These are phyloP conservation scores for Phoenix roebelenii DNA, from an alignment of 176 grass and related monocot genomes.

Conservation along the genomic window DNA sequence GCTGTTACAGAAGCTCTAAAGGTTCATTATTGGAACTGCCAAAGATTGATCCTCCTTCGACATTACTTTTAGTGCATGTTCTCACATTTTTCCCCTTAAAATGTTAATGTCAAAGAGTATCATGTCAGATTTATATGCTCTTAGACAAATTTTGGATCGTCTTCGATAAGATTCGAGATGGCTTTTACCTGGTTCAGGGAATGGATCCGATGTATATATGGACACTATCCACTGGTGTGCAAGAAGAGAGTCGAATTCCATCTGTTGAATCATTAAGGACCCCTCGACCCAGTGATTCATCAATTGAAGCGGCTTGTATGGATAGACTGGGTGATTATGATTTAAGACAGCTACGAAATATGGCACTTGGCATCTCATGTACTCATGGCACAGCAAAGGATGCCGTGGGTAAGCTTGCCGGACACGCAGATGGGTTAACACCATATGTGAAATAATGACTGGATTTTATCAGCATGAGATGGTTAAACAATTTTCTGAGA, in stretches of 20 bases:
- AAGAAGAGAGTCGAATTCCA: constrained; percentile 44
- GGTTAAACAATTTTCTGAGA: too few relatives aligned
- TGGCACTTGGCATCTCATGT: constrained; percentile 33
- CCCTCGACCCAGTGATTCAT: constrained; percentile 34
- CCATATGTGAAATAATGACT: too few relatives aligned
- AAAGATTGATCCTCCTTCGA: too few relatives aligned
- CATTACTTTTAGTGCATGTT: too few relatives aligned
- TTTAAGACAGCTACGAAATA: constrained; percentile 39
- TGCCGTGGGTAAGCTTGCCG: constrained; percentile 41
- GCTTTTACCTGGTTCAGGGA: constrained; percentile 46
- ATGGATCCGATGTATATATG: constrained; percentile 70
- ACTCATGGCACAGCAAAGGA: constrained; percentile 35
- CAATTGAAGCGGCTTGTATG: constrained; percentile 42
- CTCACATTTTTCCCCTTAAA: too few relatives aligned
- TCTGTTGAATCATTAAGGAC: constrained; percentile 53
- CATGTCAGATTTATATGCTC: too few relatives aligned
- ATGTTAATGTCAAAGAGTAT: too few relatives aligned
- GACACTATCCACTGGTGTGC: constrained; percentile 62
- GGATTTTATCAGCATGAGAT: too few relatives aligned
- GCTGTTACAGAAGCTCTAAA: too few relatives aligned
- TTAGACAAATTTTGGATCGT: too few relatives aligned
- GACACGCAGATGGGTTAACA: constrained; percentile 55
- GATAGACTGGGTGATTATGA: constrained; percentile 54
- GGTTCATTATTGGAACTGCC: too few relatives aligned
- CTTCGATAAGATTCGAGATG: too few relatives aligned